phyloP scores from a whole-genome alignment of 495 filamentous ascomycete genomes.

The Tuber magnatum region DNA sequence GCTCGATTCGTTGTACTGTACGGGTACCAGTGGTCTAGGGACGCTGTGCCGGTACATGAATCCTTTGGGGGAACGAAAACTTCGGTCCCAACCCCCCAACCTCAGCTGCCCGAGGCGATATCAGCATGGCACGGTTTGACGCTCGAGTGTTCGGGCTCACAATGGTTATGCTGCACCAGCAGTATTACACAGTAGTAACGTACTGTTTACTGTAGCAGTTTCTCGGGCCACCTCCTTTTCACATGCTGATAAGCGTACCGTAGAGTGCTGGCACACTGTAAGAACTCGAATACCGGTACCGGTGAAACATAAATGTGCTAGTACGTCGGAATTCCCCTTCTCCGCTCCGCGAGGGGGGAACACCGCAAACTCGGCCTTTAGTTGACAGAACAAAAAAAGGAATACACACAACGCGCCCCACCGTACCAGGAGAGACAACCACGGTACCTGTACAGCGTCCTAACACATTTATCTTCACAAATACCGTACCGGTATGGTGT shows the following conservation, averaged over 20 bases:
- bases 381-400: background rate
- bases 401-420: background rate
- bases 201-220: background rate
- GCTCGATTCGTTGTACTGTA: background rate
- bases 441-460: too few species aligned
- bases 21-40: background rate
- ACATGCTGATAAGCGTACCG: background rate
- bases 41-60: background rate
- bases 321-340: background rate
- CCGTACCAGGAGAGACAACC: background rate
- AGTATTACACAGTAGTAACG: too few species aligned
- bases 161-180: background rate
- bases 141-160: background rate
- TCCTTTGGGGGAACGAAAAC: background rate
- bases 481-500: too few species aligned
- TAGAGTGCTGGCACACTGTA: background rate
- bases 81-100: background rate
- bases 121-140: background rate
- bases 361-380: background rate
- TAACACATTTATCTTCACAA: too few species aligned
- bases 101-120: background rate
- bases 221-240: background rate
- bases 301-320: background rate
- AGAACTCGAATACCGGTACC: background rate
- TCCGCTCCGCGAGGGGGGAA: background rate